These are phyloP conservation scores for Echites panduratus DNA, from an alignment of 257 asterid species.

Conservation along the genomic window DNA sequence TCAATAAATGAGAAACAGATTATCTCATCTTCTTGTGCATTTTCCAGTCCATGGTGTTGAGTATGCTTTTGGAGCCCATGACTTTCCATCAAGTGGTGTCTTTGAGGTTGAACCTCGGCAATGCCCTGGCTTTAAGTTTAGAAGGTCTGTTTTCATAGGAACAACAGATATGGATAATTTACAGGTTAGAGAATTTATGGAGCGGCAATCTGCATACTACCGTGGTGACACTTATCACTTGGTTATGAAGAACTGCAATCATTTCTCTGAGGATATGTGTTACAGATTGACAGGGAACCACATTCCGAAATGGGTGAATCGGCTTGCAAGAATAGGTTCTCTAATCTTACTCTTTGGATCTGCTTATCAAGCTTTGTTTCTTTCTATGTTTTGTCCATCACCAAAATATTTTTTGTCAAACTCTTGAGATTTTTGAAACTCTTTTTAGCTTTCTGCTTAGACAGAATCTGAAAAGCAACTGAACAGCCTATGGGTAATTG, in stretches of 20 bases:
- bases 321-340: constrained; percentile 75
- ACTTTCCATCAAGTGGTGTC: constrained; percentile 67
- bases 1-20: neutral
- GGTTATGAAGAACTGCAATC: constrained; percentile 79
- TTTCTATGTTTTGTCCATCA: neutral
- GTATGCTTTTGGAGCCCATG: constrained; percentile 86
- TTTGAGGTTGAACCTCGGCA: constrained; percentile 80
- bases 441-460: neutral
- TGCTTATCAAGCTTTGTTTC: neutral
- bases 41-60: constrained; percentile 70
- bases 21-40: constrained; percentile 14
- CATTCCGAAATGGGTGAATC: constrained; percentile 86
- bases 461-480: neutral
- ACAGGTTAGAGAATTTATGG: constrained; percentile 69
- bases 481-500: neutral
- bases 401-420: neutral
- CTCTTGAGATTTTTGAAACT: neutral
- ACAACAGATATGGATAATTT: constrained; percentile 50
- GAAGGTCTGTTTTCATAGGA: constrained; percentile 72
- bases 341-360: constrained; percentile 7
- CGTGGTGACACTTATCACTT: constrained; percentile 72
- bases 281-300: constrained; percentile 62
- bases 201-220: constrained; percentile 50
- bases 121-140: constrained; percentile 78
- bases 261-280: constrained; percentile 75